Evolutionary conservation across 2,329 filamentous ascomycete species (phyloP).

Genomic region (Verticillium nonalfalfae): DNA sequence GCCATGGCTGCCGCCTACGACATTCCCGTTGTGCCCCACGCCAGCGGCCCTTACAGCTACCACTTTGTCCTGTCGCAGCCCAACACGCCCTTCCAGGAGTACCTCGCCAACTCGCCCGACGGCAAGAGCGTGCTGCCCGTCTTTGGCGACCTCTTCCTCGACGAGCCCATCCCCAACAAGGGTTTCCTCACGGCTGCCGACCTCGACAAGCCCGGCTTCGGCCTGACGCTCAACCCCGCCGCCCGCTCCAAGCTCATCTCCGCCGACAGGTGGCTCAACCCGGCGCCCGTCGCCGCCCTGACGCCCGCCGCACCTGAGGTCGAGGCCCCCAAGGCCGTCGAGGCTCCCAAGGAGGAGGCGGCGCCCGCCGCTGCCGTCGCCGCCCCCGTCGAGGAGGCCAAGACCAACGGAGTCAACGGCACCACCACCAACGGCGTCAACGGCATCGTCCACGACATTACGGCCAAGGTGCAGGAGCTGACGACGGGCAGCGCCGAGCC

Average conservation of each 20-base stretch:
- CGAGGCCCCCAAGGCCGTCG: neutral
- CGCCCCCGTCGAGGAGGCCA: slow-evolving; percentile 2
- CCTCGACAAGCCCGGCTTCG: slow-evolving; percentile 86
- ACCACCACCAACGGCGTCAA: slow-evolving; percentile 5
- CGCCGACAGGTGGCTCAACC: slow-evolving; percentile 65
- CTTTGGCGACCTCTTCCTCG: slow-evolving; percentile 83
- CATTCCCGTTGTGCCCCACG: slow-evolving; percentile 91
- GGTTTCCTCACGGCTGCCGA: slow-evolving; percentile 75
- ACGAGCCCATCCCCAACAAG: slow-evolving; percentile 82
- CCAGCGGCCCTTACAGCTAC: slow-evolving; percentile 89
- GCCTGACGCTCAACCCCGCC: slow-evolving; percentile 76
- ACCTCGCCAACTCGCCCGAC: slow-evolving; percentile 87
- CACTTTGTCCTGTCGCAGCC: slow-evolving; percentile 92
- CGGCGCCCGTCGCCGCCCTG: slow-evolving; percentile 30
- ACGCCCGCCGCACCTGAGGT: neutral
- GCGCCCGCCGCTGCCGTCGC: neutral
- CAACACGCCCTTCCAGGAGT: slow-evolving; percentile 93
- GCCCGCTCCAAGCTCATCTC: slow-evolving; percentile 67
- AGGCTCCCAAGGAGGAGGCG: neutral
- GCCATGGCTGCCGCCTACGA: slow-evolving; percentile 90
- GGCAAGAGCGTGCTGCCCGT: slow-evolving; percentile 86
- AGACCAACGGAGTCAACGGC: slow-evolving; percentile 6
- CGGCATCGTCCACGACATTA: slow-evolving; percentile 22
- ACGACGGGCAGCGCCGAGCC: slow-evolving; percentile 13
- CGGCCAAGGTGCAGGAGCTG: slow-evolving; percentile 26